Conservation (phyloP, 2,329 filamentous ascomycete species). For the Pestalotiopsis sp. region DNA sequence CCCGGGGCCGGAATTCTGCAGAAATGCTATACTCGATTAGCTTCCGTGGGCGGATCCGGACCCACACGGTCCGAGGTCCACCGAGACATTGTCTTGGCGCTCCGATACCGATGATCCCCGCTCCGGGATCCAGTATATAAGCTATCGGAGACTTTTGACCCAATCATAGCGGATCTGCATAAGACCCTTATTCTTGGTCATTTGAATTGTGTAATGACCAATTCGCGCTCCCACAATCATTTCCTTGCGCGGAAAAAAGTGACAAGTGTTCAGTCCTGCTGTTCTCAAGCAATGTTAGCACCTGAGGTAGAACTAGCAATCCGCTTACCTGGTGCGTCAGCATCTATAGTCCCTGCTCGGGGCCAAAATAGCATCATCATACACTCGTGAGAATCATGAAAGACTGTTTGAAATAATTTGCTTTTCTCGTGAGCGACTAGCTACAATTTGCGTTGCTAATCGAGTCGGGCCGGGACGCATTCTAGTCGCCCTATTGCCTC, state of each 20-base stretch:
- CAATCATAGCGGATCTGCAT: not conserved
- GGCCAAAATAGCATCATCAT: not conserved
- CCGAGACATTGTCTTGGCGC: not conserved
- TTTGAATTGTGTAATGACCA: not conserved
- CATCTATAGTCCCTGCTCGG: not conserved
- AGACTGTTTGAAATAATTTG: not conserved
- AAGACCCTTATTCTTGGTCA: not conserved
- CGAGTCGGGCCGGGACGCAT: constrained; percentile 1
- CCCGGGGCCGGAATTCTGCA: not conserved
- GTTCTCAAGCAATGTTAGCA: not conserved
- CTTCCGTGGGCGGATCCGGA: not conserved
- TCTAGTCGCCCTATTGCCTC: constrained; percentile 6
- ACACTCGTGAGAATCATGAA: not conserved
- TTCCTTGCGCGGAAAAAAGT: not conserved
- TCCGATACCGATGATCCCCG: not conserved
- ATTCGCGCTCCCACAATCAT: not conserved
- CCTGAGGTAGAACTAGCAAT: not conserved
- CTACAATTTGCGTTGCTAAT: constrained; percentile 10
- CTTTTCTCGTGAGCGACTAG: constrained; percentile 11
- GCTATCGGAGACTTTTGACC: not conserved
- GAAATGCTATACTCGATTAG: not conserved
- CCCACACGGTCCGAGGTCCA: not conserved
- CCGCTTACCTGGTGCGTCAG: not conserved
- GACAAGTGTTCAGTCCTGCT: not conserved
- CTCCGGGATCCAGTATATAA: not conserved